Percentiles rank a stretch among this genome's conserved stretches.
These are phyloP conservation scores for Xylaria multiplex DNA, from an alignment of 2,329 filamentous ascomycete species.

Conservation along the genomic window DNA sequence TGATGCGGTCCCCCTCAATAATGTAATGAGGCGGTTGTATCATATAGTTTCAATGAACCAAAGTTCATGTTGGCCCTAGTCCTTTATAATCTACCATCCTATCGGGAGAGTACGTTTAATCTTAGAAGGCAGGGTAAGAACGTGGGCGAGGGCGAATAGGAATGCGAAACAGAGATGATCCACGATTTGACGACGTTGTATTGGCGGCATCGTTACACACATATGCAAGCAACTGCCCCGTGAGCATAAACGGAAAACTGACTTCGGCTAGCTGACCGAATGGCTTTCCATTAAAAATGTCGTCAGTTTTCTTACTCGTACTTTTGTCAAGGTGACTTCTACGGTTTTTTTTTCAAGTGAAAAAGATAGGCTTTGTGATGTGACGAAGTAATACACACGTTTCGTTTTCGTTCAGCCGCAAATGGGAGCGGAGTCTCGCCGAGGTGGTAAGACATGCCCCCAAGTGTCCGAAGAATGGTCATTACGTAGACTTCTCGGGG, in stretches of 20 bases:
- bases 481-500: slow-evolving; percentile 4
- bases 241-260: background rate
- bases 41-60: background rate
- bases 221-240: background rate
- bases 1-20: background rate
- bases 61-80: background rate
- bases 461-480: slow-evolving; percentile 1
- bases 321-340: background rate
- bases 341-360: too few relatives aligned
- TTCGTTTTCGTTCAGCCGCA: slow-evolving; percentile 10
- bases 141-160: background rate
- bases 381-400: slow-evolving; percentile 7
- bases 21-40: slow-evolving; percentile 6
- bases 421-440: slow-evolving; percentile 15
- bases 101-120: background rate
- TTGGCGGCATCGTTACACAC: slow-evolving; percentile 1
- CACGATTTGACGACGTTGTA: background rate
- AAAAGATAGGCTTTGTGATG: background rate
- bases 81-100: background rate
- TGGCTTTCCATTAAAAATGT: too few relatives aligned
- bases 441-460: background rate
- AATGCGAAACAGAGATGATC: background rate
- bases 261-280: background rate
- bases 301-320: too few relatives aligned
- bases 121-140: background rate